These are phyloP conservation scores for Neurospora cerealis DNA, from an alignment of 495 filamentous ascomycete genomes.

Conservation along the genomic window DNA sequence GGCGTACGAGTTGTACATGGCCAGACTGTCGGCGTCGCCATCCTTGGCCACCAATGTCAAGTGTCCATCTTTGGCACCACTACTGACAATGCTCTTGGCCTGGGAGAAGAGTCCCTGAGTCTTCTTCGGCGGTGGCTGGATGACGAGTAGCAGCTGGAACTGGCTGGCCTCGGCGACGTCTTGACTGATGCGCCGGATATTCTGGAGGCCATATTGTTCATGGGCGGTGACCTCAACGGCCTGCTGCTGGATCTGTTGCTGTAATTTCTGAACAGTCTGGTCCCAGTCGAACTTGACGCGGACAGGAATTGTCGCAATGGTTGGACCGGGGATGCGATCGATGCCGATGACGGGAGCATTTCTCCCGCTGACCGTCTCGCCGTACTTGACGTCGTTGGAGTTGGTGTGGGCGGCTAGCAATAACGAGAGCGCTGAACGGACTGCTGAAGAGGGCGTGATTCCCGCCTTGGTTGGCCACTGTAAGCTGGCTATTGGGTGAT, in stretches of 20 bases:
- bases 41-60: background rate
- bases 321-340: conserved; percentile 37
- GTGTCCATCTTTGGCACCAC: background rate
- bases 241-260: conserved; percentile 24
- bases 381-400: conserved; percentile 34
- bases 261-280: conserved; percentile 5
- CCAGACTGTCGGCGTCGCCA: background rate
- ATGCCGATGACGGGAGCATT: conserved; percentile 36
- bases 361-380: conserved; percentile 34
- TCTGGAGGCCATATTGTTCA: conserved; percentile 38
- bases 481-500: background rate
- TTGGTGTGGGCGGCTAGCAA: conserved; percentile 28
- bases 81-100: background rate
- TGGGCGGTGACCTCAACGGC: conserved; percentile 27
- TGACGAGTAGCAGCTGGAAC: conserved; percentile 33
- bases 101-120: background rate
- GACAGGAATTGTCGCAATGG: conserved; percentile 48
- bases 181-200: conserved; percentile 21
- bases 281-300: conserved; percentile 1
- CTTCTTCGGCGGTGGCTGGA: conserved; percentile 14
- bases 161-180: conserved; percentile 23
- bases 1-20: background rate
- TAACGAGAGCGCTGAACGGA: background rate
- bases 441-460: background rate
- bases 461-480: background rate